Conservation (phyloP, 257 asterid species). For the Solanum bulbocastanum region DNA sequence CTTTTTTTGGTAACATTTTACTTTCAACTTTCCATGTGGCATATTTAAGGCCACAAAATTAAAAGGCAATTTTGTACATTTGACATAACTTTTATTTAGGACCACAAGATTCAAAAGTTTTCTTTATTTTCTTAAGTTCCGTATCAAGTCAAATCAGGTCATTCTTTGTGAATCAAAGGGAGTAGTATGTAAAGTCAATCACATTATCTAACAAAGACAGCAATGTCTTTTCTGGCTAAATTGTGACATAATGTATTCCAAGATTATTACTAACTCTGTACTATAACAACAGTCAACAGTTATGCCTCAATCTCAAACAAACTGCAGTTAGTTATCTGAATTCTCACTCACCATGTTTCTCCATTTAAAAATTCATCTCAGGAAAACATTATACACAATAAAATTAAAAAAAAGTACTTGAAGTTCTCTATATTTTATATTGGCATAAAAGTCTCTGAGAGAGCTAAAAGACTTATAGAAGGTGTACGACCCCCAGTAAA, state of each 20-base stretch:
- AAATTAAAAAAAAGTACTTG: background rate
- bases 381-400: background rate
- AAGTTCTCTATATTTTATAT: background rate
- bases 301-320: background rate
- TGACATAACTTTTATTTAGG: no score
- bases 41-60: no score
- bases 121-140: no score
- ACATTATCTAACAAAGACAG: background rate
- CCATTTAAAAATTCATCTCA: background rate
- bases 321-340: background rate
- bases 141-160: no score
- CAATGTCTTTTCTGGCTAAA: background rate
- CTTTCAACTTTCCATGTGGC: no score
- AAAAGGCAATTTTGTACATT: no score
- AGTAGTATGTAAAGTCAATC: background rate
- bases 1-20: no score
- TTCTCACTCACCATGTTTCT: background rate
- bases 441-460: background rate
- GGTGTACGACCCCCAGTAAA: background rate
- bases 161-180: no score
- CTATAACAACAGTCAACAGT: background rate
- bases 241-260: background rate
- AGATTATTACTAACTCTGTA: background rate
- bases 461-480: background rate
- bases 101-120: no score